Evolutionary conservation across 1,139 yeast species (phyloP).

Genomic region (Hansenula sp.): DNA sequence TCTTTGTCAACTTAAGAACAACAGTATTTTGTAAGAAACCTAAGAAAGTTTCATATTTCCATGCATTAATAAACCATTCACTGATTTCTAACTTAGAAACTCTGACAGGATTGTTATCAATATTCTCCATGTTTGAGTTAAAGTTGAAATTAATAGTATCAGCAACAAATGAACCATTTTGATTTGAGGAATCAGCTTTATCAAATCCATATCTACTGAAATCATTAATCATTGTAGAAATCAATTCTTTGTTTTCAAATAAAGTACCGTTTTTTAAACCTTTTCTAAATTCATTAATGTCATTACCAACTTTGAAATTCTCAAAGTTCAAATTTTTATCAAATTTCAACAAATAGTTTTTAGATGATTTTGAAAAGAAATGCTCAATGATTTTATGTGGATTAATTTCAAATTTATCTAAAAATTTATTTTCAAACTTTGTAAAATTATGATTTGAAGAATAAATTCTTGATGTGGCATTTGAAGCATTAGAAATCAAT

Average conservation of each 20-base stretch:
- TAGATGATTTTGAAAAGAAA: slow-evolving; percentile 29
- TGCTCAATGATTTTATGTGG: slow-evolving; percentile 27
- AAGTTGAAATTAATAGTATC: slow-evolving; percentile 25
- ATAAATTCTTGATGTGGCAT: slow-evolving; percentile 29
- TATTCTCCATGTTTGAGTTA: slow-evolving; percentile 18
- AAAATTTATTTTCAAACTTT: slow-evolving; percentile 27
- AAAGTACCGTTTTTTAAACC: slow-evolving; percentile 21
- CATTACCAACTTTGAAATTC: slow-evolving; percentile 21
- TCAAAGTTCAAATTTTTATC: slow-evolving; percentile 26
- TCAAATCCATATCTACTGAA: slow-evolving; percentile 29
- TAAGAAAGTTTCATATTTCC: slow-evolving; percentile 31
- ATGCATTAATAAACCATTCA: slow-evolving; percentile 31
- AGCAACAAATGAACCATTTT: slow-evolving; percentile 19
- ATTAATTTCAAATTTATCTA: slow-evolving; percentile 28
- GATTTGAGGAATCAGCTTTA: slow-evolving; percentile 10
- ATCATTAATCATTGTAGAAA: slow-evolving; percentile 29
- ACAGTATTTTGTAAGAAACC: slow-evolving; percentile 28
- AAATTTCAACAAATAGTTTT: slow-evolving; percentile 27
- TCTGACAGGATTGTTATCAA: slow-evolving; percentile 23
- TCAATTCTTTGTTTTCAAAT: slow-evolving; percentile 21
- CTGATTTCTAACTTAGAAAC: slow-evolving; percentile 28
- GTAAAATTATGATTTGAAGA: slow-evolving; percentile 29
- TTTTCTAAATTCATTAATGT: slow-evolving; percentile 19
- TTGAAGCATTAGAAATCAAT: slow-evolving; percentile 27
- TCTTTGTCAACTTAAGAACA: slow-evolving; percentile 27